Evolutionary conservation across 192 early-diverging fungal genomes (phyloP).

Genomic region (Lobosporangium transversale): DNA sequence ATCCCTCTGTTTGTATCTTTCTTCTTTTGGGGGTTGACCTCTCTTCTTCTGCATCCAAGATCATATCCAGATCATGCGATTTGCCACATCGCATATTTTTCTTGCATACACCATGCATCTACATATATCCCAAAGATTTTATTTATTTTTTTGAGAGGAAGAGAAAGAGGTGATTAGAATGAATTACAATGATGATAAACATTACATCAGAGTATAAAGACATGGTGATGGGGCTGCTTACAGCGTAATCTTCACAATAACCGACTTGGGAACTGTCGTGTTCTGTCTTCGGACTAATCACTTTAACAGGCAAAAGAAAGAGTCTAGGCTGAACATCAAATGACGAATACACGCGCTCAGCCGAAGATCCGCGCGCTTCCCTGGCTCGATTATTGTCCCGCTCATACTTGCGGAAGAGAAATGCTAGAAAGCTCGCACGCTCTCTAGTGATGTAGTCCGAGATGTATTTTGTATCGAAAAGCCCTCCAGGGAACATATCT

Average conservation of each 20-base stretch:
- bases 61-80: slow-evolving; percentile 89
- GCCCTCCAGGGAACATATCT: slow-evolving; percentile 87
- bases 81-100: slow-evolving; percentile 70
- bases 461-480: slow-evolving; percentile 94
- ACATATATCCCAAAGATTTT: too few species aligned
- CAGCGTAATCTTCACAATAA: slow-evolving; percentile 84
- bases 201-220: too few species aligned
- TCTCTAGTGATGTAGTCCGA: slow-evolving; percentile 76
- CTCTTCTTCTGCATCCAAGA: slow-evolving; percentile 78
- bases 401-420: slow-evolving; percentile 70
- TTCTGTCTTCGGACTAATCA: neutral
- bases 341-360: slow-evolving; percentile 9
- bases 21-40: slow-evolving; percentile 55
- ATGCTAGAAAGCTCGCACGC: slow-evolving; percentile 71
- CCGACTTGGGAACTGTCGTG: neutral
- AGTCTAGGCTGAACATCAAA: slow-evolving; percentile 31
- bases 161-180: slow-evolving; percentile 6
- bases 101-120: slow-evolving; percentile 85
- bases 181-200: too few species aligned
- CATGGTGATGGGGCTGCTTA: slow-evolving; percentile 53
- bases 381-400: slow-evolving; percentile 27
- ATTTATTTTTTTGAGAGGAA: too few species aligned
- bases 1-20: slow-evolving; percentile 20
- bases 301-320: neutral
- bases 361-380: neutral